Evolutionary conservation across 176 grass and related monocot species (phyloP).

Genomic region (Oryza glumipatula): DNA sequence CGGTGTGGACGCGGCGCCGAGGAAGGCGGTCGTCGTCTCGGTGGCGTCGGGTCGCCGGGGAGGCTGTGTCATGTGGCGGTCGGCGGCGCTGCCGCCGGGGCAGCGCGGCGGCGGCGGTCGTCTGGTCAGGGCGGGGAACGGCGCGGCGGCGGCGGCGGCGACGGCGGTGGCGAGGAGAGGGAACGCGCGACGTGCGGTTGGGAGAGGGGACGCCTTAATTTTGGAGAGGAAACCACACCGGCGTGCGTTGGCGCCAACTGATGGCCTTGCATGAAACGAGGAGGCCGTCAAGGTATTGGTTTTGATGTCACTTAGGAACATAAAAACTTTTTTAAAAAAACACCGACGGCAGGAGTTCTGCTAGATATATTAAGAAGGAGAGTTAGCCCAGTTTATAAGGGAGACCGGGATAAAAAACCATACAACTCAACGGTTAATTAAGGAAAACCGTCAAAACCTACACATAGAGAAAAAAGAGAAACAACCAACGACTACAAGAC

Average conservation of each 20-base stretch:
- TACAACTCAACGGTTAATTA: too few species aligned
- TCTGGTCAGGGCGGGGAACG: not conserved
- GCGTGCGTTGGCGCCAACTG: not conserved
- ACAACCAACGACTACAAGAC: too few species aligned
- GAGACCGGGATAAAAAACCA: too few species aligned
- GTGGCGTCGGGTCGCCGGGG: slow-evolving; percentile 16
- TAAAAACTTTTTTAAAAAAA: not conserved
- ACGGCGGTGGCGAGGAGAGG: slow-evolving; percentile 10
- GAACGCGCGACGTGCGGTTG: slow-evolving; percentile 4
- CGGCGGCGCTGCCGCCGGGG: slow-evolving; percentile 19
- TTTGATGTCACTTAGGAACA: not conserved
- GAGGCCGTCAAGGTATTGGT: not conserved
- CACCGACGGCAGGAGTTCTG: too few species aligned
- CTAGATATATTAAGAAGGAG: too few species aligned
- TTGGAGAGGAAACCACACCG: slow-evolving; percentile 5
- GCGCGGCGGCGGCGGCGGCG: not conserved
- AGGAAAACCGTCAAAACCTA: too few species aligned
- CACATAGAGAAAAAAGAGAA: too few species aligned
- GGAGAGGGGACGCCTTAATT: not conserved
- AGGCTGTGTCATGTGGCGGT: slow-evolving; percentile 67
- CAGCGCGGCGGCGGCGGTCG: slow-evolving; percentile 1
- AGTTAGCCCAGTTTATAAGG: too few species aligned
- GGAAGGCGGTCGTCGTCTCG: slow-evolving; percentile 31
- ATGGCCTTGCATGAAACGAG: slow-evolving; percentile 41
- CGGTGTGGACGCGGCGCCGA: slow-evolving; percentile 30